These are phyloP conservation scores for Emergomyces orientalis DNA, from an alignment of 2,329 filamentous ascomycete species.

Conservation along the genomic window DNA sequence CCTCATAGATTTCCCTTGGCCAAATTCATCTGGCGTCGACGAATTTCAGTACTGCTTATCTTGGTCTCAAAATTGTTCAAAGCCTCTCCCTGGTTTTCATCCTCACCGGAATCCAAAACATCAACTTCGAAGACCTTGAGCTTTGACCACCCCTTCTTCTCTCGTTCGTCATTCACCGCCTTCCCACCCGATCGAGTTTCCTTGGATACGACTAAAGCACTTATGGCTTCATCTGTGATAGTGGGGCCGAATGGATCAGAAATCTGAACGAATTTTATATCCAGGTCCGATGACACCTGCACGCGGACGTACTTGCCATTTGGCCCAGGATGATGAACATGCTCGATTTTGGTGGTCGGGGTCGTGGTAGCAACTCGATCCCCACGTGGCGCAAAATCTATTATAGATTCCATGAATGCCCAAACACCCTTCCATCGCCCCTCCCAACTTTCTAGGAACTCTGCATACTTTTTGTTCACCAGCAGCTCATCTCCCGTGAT, in stretches of 20 bases:
- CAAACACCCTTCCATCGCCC: constrained; percentile 60
- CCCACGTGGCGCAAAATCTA: constrained; percentile 47
- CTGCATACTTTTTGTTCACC: constrained; percentile 77
- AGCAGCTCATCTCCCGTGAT: constrained; percentile 83
- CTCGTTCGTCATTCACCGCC: constrained; percentile 76
- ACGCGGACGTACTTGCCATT: constrained; percentile 32
- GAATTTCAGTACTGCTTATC: constrained; percentile 84
- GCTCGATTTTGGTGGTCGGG: constrained; percentile 27
- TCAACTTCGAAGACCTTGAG: constrained; percentile 83
- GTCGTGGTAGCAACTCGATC: background rate
- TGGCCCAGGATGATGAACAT: constrained; percentile 29
- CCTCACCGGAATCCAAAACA: constrained; percentile 63
- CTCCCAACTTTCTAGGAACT: constrained; percentile 72
- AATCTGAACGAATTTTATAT: constrained; percentile 72
- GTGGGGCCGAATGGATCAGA: constrained; percentile 86
- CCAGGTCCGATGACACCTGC: constrained; percentile 52
- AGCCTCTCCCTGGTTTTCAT: constrained; percentile 34
- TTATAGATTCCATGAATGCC: constrained; percentile 56
- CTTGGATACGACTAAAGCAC: constrained; percentile 73
- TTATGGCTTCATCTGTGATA: constrained; percentile 67
- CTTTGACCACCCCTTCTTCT: constrained; percentile 62
- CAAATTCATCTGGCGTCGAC: constrained; percentile 41
- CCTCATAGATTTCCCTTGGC: constrained; percentile 24
- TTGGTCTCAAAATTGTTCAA: constrained; percentile 64
- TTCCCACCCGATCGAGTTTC: constrained; percentile 78